Conservation (phyloP, 371 early-diverging fungal genomes). For the Haplosporangium sp. region DNA sequence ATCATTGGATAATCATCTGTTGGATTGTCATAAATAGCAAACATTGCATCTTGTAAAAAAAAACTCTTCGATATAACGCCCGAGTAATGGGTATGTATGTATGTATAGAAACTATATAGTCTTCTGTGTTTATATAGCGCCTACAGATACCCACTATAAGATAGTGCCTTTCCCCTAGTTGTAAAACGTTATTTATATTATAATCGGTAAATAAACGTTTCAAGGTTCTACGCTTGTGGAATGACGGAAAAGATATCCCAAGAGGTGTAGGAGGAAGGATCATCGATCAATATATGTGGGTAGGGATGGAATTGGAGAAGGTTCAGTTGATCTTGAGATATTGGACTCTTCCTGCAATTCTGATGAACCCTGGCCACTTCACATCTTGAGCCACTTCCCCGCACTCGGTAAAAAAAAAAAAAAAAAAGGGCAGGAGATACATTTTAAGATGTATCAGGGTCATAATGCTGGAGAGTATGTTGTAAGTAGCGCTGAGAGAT, state of each 20-base stretch:
- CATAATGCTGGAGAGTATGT: neutral
- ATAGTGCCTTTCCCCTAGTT: no score
- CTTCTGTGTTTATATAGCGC: no score
- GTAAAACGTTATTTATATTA: neutral
- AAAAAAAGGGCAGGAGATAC: neutral
- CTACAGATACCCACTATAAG: no score
- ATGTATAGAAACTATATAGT: no score
- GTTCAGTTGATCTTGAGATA: slow-evolving; percentile 16
- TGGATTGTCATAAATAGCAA: no score
- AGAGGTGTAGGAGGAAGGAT: slow-evolving; percentile 14
- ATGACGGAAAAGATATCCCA: slow-evolving; percentile 6
- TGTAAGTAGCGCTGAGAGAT: neutral
- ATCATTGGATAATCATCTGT: no score
- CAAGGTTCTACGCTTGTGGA: neutral
- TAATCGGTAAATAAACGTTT: neutral
- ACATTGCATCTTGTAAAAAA: no score
- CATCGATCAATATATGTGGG: slow-evolving; percentile 17
- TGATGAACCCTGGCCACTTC: neutral
- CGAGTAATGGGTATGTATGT: no score
- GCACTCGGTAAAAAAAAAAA: neutral
- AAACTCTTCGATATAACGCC: no score
- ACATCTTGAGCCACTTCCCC: neutral
- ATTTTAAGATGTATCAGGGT: neutral
- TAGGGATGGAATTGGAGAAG: slow-evolving; percentile 16
- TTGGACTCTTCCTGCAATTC: slow-evolving; percentile 6